phyloP scores from a whole-genome alignment of 495 filamentous ascomycete species.

The Neurospora terricola region DNA sequence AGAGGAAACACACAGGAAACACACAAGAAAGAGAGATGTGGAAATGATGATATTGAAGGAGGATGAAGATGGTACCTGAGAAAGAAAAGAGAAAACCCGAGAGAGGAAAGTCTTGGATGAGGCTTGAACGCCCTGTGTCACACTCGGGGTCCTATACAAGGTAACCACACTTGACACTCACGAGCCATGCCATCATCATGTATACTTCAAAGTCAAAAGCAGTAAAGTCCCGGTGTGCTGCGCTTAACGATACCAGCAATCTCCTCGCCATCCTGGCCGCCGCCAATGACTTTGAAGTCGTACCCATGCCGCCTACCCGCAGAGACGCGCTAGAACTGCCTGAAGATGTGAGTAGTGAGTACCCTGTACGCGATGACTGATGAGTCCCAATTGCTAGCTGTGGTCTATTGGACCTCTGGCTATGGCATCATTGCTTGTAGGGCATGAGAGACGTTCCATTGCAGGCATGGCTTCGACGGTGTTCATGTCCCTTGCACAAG shows the following conservation, averaged over 20 bases:
- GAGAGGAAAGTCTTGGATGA: constrained; percentile 1
- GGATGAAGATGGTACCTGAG: constrained; percentile 12
- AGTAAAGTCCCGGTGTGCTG: constrained; percentile 1
- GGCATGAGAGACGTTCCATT: neutral
- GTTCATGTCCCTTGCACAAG: neutral
- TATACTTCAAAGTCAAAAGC: neutral
- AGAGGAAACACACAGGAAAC: constrained; percentile 1
- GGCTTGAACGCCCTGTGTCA: neutral
- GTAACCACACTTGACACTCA: neutral
- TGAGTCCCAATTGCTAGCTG: neutral
- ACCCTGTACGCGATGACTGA: neutral
- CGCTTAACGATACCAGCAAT: constrained; percentile 9
- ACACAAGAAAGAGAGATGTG: constrained; percentile 11
- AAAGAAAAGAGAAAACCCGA: constrained; percentile 6
- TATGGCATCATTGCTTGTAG: neutral
- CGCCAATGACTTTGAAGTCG: neutral
- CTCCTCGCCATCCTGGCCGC: neutral
- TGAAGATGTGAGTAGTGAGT: neutral
- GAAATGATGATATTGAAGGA: constrained; percentile 13
- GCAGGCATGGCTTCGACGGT: neutral
- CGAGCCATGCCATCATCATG: neutral
- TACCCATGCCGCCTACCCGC: neutral
- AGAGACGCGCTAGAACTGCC: neutral
- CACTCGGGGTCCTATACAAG: neutral
- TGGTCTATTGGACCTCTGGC: neutral